These are phyloP conservation scores for Phytophthora multivora DNA, from an alignment of 352 stramenopile genomes.

Conservation along the genomic window DNA sequence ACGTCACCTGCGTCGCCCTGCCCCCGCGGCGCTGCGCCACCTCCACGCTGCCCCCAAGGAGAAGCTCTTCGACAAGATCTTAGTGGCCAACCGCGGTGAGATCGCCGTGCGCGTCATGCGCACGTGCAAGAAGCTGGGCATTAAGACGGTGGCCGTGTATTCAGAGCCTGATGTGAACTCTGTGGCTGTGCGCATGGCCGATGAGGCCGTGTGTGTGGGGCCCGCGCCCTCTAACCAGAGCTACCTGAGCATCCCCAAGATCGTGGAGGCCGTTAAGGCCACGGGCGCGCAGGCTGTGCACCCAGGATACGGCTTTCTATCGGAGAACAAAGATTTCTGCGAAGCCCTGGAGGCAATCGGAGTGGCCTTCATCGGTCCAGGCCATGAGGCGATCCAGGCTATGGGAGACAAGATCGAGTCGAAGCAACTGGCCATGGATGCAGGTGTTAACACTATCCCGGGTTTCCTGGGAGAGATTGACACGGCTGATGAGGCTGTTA, in stretches of 20 bases:
- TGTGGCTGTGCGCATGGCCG: constrained; percentile 84
- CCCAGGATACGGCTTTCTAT: constrained; percentile 96
- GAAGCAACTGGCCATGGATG: constrained; percentile 94
- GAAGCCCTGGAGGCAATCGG: constrained; percentile 71
- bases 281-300: constrained; percentile 94
- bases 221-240: constrained; percentile 79
- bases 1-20: constrained; percentile 3
- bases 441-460: constrained; percentile 93
- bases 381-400: constrained; percentile 82
- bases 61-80: constrained; percentile 91
- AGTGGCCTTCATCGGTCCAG: constrained; percentile 92
- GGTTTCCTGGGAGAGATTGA: constrained; percentile 92
- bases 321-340: constrained; percentile 93
- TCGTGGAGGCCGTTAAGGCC: constrained; percentile 84
- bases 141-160: constrained; percentile 96
- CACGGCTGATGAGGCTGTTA: constrained; percentile 77
- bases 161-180: constrained; percentile 90
- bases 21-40: constrained; percentile 2
- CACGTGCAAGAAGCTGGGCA: constrained; percentile 88
- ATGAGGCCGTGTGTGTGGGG: constrained; percentile 75
- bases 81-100: constrained; percentile 94
- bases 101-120: constrained; percentile 94
- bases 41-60: constrained; percentile 29
- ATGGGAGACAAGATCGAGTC: constrained; percentile 96
- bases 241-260: constrained; percentile 93